Percentiles rank a stretch among this genome's conserved stretches.
Evolutionary conservation across 1,284 basidiomycete genomes (phyloP).

Genomic region (Entoloma clypeatum): DNA sequence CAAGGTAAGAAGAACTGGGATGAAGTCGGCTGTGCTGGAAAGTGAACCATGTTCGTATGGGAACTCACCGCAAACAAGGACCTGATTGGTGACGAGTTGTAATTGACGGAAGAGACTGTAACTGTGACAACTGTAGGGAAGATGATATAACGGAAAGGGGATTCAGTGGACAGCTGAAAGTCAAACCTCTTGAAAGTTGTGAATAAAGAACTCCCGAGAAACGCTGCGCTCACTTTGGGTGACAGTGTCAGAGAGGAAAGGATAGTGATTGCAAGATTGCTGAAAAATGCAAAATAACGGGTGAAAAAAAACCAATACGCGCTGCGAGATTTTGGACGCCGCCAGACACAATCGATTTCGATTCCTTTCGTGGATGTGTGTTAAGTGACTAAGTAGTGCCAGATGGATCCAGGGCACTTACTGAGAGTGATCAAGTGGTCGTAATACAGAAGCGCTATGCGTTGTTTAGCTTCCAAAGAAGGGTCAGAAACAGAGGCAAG

Average conservation of each 20-base stretch:
- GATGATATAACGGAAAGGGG: background rate
- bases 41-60: background rate
- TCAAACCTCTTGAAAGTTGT: slow-evolving; percentile 1
- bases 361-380: slow-evolving; percentile 19
- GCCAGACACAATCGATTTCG: slow-evolving; percentile 39
- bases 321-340: slow-evolving; percentile 29
- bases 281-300: slow-evolving; percentile 38
- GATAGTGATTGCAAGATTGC: slow-evolving; percentile 28
- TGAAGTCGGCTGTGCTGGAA: background rate
- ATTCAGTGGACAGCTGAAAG: background rate
- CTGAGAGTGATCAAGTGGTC: slow-evolving; percentile 34
- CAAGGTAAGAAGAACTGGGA: slow-evolving; percentile 34
- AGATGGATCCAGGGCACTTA: slow-evolving; percentile 11
- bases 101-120: slow-evolving; percentile 32
- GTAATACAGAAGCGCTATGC: slow-evolving; percentile 30
- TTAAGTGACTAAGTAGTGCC: background rate
- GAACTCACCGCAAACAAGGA: slow-evolving; percentile 36
- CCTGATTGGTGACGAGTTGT: slow-evolving; percentile 35
- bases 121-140: slow-evolving; percentile 7
- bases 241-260: slow-evolving; percentile 25
- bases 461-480: background rate
- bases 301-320: slow-evolving; percentile 39
- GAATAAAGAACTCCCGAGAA: background rate
- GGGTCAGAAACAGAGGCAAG: background rate
- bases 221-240: slow-evolving; percentile 17